A percentile compares a stretch with the other conserved stretches of the same genome.
Evolutionary conservation across 2,329 filamentous ascomycete genomes (phyloP).

Genomic region (Beauveria pseudobassiana): DNA sequence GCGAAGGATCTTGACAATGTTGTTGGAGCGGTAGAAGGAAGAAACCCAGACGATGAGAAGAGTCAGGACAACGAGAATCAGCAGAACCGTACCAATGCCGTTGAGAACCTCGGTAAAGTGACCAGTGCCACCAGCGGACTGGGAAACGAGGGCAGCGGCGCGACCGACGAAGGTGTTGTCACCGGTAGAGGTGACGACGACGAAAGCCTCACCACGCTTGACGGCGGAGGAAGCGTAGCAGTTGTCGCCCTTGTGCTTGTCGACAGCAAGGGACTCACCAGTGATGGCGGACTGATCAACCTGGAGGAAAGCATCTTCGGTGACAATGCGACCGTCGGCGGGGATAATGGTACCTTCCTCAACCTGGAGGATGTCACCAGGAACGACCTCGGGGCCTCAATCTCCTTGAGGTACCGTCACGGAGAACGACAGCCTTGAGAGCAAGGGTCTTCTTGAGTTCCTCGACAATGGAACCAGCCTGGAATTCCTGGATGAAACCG

Average conservation of each 20-base stretch:
- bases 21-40: conserved; percentile 80
- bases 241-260: conserved; percentile 75
- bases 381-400: conserved; percentile 79
- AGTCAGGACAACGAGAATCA: conserved; percentile 69
- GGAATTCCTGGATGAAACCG: conserved; percentile 83
- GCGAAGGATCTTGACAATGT: conserved; percentile 69
- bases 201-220: conserved; percentile 82
- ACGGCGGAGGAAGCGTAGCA: conserved; percentile 82
- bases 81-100: conserved; percentile 72
- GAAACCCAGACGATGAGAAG: conserved; percentile 78
- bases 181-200: conserved; percentile 76
- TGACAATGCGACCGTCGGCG: conserved; percentile 79
- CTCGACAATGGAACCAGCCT: conserved; percentile 84
- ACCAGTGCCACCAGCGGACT: conserved; percentile 64
- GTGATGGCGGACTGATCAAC: conserved; percentile 90
- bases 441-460: conserved; percentile 87
- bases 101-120: conserved; percentile 91
- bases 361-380: conserved; percentile 82
- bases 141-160: conserved; percentile 76
- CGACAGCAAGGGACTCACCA: conserved; percentile 83
- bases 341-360: conserved; percentile 89
- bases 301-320: conserved; percentile 76
- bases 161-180: conserved; percentile 88
- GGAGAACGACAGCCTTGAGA: conserved; percentile 78
- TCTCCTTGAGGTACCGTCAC: conserved; percentile 70